Conservation (phyloP, 73 alveolate genomes). For the Tetrahymena malaccensis region DNA sequence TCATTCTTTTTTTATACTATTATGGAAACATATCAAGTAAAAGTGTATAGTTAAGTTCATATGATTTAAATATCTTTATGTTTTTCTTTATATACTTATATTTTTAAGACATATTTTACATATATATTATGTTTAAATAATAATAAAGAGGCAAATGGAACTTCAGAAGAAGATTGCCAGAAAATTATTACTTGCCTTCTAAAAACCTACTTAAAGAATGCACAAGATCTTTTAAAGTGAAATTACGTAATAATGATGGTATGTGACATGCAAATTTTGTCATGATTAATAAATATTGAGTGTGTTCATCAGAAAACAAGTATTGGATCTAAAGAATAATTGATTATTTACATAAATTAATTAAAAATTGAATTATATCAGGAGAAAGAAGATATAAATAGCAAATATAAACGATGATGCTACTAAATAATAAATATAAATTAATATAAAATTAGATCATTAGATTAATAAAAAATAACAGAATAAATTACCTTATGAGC, state of each 20-base stretch:
- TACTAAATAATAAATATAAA: neutral
- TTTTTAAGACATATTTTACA: neutral
- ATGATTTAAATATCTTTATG: neutral
- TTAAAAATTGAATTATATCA: neutral
- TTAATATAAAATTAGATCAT: neutral
- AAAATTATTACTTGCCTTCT: neutral
- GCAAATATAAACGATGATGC: neutral
- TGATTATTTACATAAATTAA: neutral
- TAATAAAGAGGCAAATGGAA: neutral
- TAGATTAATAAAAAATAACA: neutral
- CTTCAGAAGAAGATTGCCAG: neutral
- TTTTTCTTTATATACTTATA: neutral
- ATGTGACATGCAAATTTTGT: neutral
- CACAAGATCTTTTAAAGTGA: neutral
- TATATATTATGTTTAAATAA: neutral
- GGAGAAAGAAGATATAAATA: neutral
- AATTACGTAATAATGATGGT: neutral
- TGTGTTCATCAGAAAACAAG: neutral
- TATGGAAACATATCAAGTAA: no score
- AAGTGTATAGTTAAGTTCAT: neutral
- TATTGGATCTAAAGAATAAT: neutral
- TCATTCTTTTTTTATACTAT: no score
- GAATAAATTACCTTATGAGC: neutral
- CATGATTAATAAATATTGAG: neutral
- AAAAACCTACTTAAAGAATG: neutral